These are phyloP conservation scores for Cryptococcus wingfieldii DNA, from an alignment of 1,284 basidiomycete genomes.

Conservation along the genomic window DNA sequence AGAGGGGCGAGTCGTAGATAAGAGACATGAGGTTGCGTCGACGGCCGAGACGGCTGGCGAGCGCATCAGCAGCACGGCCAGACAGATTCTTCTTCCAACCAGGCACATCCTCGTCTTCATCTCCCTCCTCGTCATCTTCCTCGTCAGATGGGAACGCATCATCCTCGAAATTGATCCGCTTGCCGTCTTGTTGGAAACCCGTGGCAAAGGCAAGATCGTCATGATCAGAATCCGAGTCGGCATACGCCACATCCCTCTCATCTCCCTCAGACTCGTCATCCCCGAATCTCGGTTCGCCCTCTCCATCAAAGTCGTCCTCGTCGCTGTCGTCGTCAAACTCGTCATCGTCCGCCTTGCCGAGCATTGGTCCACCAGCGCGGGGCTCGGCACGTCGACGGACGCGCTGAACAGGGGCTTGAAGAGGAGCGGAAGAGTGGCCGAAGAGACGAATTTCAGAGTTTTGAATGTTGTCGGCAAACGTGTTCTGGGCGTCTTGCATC, in stretches of 20 bases:
- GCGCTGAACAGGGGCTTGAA: conserved; percentile 47
- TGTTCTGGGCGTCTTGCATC: conserved; percentile 78
- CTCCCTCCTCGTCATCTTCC: conserved; percentile 47
- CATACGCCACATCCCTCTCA: conserved; percentile 59
- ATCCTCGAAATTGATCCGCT: conserved; percentile 47
- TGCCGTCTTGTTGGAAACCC: conserved; percentile 48
- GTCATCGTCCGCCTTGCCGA: conserved; percentile 44
- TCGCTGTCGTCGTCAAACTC: conserved; percentile 42
- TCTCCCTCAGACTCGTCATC: conserved; percentile 49
- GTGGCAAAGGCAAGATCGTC: conserved; percentile 45
- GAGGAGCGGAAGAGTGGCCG: conserved; percentile 65
- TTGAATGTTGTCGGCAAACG: conserved; percentile 78
- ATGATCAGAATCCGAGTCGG: conserved; percentile 66
- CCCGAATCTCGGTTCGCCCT: conserved; percentile 16
- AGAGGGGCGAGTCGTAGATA: conserved; percentile 70
- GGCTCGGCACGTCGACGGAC: conserved; percentile 37
- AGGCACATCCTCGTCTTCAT: conserved; percentile 54
- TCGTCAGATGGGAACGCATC: conserved; percentile 49
- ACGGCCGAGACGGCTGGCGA: conserved; percentile 51
- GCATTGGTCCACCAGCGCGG: conserved; percentile 36
- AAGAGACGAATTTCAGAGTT: conserved; percentile 82
- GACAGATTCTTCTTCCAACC: conserved; percentile 75
- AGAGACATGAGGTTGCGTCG: conserved; percentile 76
- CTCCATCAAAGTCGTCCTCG: conserved; percentile 39
- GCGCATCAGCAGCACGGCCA: conserved; percentile 57